Evolutionary conservation across 192 early-diverging fungal species (phyloP).

Genomic region (Coemansia sp.): DNA sequence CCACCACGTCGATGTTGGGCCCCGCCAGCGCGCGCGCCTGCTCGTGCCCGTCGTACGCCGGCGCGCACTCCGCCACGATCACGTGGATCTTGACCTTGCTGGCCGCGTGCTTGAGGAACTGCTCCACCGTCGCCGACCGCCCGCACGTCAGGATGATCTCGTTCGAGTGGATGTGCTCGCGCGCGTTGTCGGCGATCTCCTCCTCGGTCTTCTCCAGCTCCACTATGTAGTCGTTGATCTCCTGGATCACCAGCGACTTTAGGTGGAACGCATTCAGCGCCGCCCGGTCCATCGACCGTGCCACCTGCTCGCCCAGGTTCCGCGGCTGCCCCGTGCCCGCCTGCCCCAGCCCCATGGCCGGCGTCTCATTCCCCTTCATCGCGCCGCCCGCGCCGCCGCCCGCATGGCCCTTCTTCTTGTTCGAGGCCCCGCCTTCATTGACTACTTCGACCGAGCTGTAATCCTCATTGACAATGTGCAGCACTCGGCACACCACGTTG

Average conservation of each 20-base stretch:
- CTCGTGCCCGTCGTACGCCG: conserved; percentile 83
- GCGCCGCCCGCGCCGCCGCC: conserved; percentile 2
- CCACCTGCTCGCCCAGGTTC: conserved; percentile 62
- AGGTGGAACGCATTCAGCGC: conserved; percentile 50
- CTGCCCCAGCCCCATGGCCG: conserved; percentile 38
- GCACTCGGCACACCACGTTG: conserved; percentile 81
- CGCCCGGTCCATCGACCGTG: conserved; percentile 32
- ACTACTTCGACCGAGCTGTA: conserved; percentile 22
- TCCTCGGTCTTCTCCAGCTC: conserved; percentile 78
- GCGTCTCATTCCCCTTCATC: conserved; percentile 26
- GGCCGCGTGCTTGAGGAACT: conserved; percentile 83
- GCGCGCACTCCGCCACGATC: conserved; percentile 91
- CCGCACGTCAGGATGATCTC: conserved; percentile 96
- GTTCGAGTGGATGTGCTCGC: conserved; percentile 91
- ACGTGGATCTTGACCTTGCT: conserved; percentile 87
- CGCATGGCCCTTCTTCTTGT: not conserved
- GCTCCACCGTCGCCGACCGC: conserved; percentile 77
- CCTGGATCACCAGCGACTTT: conserved; percentile 76
- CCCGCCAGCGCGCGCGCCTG: conserved; percentile 71
- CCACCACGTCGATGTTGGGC: conserved; percentile 85
- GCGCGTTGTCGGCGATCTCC: conserved; percentile 79
- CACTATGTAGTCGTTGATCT: conserved; percentile 83
- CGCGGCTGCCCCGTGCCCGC: conserved; percentile 7
- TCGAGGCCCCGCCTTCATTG: not conserved
- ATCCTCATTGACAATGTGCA: conserved; percentile 79